phyloP scores from a whole-genome alignment of 2,329 filamentous ascomycete genomes.

The Sclerotinia glacialis region DNA sequence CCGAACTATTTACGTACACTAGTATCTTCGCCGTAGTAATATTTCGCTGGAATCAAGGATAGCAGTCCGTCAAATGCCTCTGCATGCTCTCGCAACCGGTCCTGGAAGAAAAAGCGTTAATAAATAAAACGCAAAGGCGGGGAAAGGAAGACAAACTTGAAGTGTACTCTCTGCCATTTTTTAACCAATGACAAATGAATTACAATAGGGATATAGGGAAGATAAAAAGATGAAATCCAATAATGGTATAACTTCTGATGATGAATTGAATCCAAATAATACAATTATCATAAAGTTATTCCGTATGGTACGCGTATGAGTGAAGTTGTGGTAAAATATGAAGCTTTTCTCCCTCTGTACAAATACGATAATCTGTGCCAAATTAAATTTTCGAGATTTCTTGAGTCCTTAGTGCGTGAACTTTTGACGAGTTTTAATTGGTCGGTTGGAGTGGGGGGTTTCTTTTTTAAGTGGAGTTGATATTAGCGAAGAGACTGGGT shows the following conservation, averaged over 20 bases:
- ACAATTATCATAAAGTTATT: background rate
- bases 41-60: conserved; percentile 68
- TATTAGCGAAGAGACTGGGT: too few species aligned
- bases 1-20: conserved; percentile 51
- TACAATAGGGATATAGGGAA: background rate
- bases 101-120: conserved; percentile 41
- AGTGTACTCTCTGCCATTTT: conserved; percentile 40
- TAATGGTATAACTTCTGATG: background rate
- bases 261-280: background rate
- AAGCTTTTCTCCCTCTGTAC: conserved; percentile 11
- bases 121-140: conserved; percentile 27
- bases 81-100: conserved; percentile 49
- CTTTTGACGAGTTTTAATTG: conserved; percentile 16
- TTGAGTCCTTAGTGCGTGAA: conserved; percentile 14
- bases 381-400: conserved; percentile 23
- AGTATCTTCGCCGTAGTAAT: conserved; percentile 68
- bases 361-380: conserved; percentile 1
- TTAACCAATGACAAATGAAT: conserved; percentile 16
- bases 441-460: background rate
- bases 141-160: conserved; percentile 32
- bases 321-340: background rate
- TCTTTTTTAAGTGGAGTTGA: background rate
- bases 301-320: background rate
- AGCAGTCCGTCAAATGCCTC: conserved; percentile 52
- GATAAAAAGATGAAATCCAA: background rate